Percentiles rank a stretch among this genome's conserved stretches.
Conservation (phyloP, 768 basidiomycete species). For the Chalciporus piperatus region DNA sequence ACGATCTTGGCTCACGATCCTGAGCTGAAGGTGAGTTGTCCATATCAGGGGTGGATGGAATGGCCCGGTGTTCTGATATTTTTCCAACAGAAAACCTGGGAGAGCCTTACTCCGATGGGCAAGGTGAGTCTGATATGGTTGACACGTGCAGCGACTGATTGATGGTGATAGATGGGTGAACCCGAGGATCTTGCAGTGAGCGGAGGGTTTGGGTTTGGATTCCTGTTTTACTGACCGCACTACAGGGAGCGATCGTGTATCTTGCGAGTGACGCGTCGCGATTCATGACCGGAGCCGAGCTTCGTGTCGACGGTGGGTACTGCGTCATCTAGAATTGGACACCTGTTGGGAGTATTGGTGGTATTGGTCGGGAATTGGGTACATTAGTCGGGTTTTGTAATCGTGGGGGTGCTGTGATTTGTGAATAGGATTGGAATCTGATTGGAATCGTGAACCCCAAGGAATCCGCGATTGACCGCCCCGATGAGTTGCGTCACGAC, state of each 20-base stretch:
- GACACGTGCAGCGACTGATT: constrained; percentile 7
- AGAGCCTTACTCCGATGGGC: constrained; percentile 81
- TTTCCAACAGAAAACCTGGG: constrained; percentile 71
- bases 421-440: constrained; percentile 1
- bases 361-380: too few relatives aligned
- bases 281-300: constrained; percentile 86
- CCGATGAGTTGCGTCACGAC: constrained; percentile 12
- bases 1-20: constrained; percentile 73
- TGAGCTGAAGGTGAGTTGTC: constrained; percentile 62
- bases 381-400: constrained; percentile 1
- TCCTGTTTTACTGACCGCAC: constrained; percentile 1
- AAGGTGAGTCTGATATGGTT: constrained; percentile 44
- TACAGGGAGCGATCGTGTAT: constrained; percentile 83
- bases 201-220: constrained; percentile 4
- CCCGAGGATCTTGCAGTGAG: constrained; percentile 86
- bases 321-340: constrained; percentile 50
- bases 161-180: constrained; percentile 69
- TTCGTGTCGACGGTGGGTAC: constrained; percentile 90
- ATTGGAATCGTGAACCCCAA: too few relatives aligned
- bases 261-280: constrained; percentile 86
- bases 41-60: too few relatives aligned
- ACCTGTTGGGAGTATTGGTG: constrained; percentile 9
- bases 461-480: too few relatives aligned
- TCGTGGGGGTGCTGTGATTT: neutral
- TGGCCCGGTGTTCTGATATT: neutral